Conservation (phyloP, 2,329 filamentous ascomycete genomes). For the Beauveria varroae region DNA sequence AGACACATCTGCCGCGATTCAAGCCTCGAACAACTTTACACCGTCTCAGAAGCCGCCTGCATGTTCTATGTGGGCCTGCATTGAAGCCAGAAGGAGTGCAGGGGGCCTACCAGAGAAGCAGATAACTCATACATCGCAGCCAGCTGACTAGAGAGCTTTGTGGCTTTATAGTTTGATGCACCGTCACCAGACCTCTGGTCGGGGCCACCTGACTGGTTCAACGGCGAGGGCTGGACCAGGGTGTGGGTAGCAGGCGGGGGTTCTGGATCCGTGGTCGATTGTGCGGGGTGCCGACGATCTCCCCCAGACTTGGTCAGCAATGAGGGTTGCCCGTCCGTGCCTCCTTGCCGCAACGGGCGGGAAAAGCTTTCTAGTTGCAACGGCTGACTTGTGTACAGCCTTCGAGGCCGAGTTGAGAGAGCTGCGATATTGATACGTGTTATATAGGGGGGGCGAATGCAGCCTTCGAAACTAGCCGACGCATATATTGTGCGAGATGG, state of each 20-base stretch:
- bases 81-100: not conserved
- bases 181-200: conserved; percentile 8
- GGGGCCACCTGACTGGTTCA: conserved; percentile 8
- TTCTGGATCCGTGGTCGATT: conserved; percentile 3
- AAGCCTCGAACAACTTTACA: not conserved
- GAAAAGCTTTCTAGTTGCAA: not conserved
- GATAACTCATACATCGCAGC: not conserved
- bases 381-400: not conserved
- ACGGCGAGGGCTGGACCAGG: not conserved
- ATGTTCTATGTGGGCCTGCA: not conserved
- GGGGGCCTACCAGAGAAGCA: not conserved
- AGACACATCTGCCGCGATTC: not conserved
- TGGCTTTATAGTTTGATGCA: conserved; percentile 11
- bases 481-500: not conserved
- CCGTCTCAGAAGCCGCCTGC: not conserved
- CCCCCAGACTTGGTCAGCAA: not conserved
- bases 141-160: not conserved
- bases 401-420: not conserved
- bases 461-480: not conserved
- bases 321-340: not conserved
- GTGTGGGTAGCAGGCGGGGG: conserved; percentile 1
- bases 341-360: not conserved
- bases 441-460: not conserved
- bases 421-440: not conserved
- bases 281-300: conserved; percentile 9